These are phyloP conservation scores for Coniochaeta ligniaria DNA, from an alignment of 2,329 filamentous ascomycete species.

Conservation along the genomic window DNA sequence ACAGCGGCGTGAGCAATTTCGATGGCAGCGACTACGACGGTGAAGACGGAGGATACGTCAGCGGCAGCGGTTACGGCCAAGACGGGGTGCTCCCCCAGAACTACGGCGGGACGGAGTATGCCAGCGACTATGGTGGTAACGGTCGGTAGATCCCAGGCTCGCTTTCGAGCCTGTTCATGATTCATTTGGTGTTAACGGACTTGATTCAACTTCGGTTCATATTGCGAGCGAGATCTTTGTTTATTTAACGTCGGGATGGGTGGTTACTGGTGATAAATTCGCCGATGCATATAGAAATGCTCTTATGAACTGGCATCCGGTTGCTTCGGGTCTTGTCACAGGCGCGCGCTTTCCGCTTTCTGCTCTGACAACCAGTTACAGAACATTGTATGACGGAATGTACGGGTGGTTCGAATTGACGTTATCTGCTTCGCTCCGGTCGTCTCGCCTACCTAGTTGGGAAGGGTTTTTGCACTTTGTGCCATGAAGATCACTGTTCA, in stretches of 20 bases:
- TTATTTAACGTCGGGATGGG: neutral
- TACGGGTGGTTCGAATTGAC: too few relatives aligned
- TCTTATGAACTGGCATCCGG: neutral
- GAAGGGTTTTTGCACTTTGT: neutral
- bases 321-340: neutral
- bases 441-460: neutral
- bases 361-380: neutral
- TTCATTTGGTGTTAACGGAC: neutral
- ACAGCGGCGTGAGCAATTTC: slow-evolving; percentile 75
- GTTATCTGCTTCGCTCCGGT: too few relatives aligned
- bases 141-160: slow-evolving; percentile 20
- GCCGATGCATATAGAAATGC: neutral
- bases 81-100: slow-evolving; percentile 43
- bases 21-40: slow-evolving; percentile 75
- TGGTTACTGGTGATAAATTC: neutral
- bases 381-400: neutral
- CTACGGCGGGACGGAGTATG: slow-evolving; percentile 47
- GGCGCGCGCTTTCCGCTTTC: neutral
- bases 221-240: neutral
- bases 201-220: neutral
- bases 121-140: slow-evolving; percentile 40
- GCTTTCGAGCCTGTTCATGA: neutral
- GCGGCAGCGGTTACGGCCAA: slow-evolving; percentile 52
- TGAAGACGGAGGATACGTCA: slow-evolving; percentile 64
- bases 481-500: neutral